These are phyloP conservation scores for Thamnidium elegans DNA, from an alignment of 192 early-diverging fungal species.

Conservation along the genomic window DNA sequence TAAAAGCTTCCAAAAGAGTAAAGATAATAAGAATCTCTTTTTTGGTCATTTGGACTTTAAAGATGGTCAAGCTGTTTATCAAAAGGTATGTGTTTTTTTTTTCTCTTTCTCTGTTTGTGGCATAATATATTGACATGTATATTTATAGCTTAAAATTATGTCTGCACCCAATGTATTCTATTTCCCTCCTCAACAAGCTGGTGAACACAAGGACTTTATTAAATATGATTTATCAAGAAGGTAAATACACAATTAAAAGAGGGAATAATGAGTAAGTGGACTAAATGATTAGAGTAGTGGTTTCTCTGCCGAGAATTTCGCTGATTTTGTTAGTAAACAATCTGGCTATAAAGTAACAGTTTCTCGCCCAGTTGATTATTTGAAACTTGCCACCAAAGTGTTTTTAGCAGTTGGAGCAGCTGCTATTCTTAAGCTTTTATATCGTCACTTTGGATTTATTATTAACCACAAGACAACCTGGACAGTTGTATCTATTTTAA, in stretches of 20 bases:
- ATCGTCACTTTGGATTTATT: slow-evolving; percentile 40
- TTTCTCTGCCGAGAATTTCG: slow-evolving; percentile 62
- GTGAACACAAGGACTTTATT: slow-evolving; percentile 41
- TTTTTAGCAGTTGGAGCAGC: slow-evolving; percentile 34
- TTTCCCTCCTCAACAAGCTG: slow-evolving; percentile 62
- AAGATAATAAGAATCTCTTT: slow-evolving; percentile 44
- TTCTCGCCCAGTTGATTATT: slow-evolving; percentile 58
- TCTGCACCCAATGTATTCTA: slow-evolving; percentile 65
- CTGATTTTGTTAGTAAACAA: slow-evolving; percentile 47
- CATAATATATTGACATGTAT: slow-evolving; percentile 1
- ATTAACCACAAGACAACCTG: slow-evolving; percentile 57
- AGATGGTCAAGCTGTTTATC: slow-evolving; percentile 59
- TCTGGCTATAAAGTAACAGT: slow-evolving; percentile 37
- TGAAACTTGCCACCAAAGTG: slow-evolving; percentile 38
- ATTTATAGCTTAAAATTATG: slow-evolving; percentile 45
- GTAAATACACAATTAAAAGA: background rate
- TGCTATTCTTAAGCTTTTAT: slow-evolving; percentile 40
- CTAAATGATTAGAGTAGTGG: slow-evolving; percentile 40
- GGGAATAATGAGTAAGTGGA: too few relatives aligned
- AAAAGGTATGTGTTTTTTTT: slow-evolving; percentile 43
- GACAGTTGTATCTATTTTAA: slow-evolving; percentile 49
- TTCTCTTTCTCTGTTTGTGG: background rate
- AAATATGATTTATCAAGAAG: slow-evolving; percentile 56
- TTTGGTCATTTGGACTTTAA: slow-evolving; percentile 69
- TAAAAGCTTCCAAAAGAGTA: slow-evolving; percentile 42